phyloP scores from a whole-genome alignment of 805 yeast genomes.

The Metschnikowia drakensbergensis region DNA sequence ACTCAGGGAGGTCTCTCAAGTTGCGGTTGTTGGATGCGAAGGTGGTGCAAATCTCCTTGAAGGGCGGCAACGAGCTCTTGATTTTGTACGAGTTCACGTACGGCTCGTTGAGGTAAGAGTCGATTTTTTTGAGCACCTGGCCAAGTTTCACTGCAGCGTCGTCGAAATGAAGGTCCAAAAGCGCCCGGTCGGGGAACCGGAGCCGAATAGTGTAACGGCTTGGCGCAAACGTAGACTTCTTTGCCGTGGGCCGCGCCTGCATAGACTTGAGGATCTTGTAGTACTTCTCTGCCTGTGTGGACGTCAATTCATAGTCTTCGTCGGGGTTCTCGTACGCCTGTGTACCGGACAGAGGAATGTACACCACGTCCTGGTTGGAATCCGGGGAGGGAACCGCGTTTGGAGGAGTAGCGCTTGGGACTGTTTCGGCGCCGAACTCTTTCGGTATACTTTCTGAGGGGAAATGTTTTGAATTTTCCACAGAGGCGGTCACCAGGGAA shows the following conservation, averaged over 20 bases:
- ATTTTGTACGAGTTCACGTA: slow-evolving; percentile 29
- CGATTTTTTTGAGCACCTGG: slow-evolving; percentile 34
- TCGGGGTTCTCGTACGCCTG: slow-evolving; percentile 38
- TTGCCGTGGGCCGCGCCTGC: slow-evolving; percentile 14
- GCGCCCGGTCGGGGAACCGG: slow-evolving; percentile 37
- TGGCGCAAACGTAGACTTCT: slow-evolving; percentile 19
- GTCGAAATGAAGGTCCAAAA: slow-evolving; percentile 33
- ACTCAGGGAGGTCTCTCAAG: slow-evolving; percentile 28
- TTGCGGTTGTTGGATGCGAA: slow-evolving; percentile 26
- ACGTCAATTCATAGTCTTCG: slow-evolving; percentile 39
- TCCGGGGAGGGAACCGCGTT: too few species aligned
- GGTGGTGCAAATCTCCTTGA: slow-evolving; percentile 24
- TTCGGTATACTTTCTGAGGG: too few species aligned
- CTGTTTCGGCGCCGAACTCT: too few species aligned
- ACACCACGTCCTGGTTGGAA: slow-evolving; percentile 10
- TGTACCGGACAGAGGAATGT: slow-evolving; percentile 9
- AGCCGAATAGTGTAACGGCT: slow-evolving; percentile 30
- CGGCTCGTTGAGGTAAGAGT: slow-evolving; percentile 27
- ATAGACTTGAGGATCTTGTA: slow-evolving; percentile 32
- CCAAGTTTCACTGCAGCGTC: slow-evolving; percentile 31
- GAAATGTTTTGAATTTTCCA: too few species aligned
- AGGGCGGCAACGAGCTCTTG: slow-evolving; percentile 39
- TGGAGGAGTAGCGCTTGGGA: too few species aligned
- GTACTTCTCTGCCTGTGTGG: slow-evolving; percentile 36
- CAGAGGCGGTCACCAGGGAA: too few species aligned